Percentiles rank a stretch among this genome's conserved stretches.
Evolutionary conservation across 1,139 yeast species (phyloP).

Genomic region (Kodamaea sp.): DNA sequence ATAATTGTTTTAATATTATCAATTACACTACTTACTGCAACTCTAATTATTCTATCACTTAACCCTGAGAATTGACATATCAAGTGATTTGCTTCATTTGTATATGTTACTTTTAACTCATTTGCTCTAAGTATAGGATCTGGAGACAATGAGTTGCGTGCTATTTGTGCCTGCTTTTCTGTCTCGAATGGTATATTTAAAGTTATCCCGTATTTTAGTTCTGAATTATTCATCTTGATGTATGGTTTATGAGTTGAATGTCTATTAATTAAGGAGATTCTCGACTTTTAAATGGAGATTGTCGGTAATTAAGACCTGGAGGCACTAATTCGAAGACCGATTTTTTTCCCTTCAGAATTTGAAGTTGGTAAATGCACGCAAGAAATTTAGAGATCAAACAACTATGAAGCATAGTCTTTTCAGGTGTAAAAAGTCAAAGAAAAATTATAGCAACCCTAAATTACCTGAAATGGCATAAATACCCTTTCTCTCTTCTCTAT

Average conservation of each 20-base stretch:
- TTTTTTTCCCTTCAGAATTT: no score
- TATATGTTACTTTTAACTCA: constrained; percentile 48
- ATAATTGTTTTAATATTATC: constrained; percentile 62
- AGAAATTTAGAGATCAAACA: no score
- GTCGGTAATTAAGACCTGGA: background rate
- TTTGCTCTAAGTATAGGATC: constrained; percentile 75
- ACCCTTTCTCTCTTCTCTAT: no score
- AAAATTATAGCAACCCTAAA: no score
- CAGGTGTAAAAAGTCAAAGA: no score
- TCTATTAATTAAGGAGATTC: background rate
- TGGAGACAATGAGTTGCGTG: constrained; percentile 56
- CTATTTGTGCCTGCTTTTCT: constrained; percentile 58
- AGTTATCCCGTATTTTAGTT: constrained; percentile 15
- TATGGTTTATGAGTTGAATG: background rate
- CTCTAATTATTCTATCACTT: constrained; percentile 63
- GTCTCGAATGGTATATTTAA: constrained; percentile 62
- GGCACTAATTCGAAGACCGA: background rate
- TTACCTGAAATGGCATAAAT: no score
- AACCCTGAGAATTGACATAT: constrained; percentile 49
- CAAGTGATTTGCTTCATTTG: constrained; percentile 26
- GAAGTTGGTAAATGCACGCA: no score
- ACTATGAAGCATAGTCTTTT: no score
- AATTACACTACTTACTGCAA: constrained; percentile 64
- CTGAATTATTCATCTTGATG: constrained; percentile 3
- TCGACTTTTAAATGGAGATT: background rate